phyloP scores from a whole-genome alignment of 129 eudicot genomes.

The Ambrosia artemisiifolia region DNA sequence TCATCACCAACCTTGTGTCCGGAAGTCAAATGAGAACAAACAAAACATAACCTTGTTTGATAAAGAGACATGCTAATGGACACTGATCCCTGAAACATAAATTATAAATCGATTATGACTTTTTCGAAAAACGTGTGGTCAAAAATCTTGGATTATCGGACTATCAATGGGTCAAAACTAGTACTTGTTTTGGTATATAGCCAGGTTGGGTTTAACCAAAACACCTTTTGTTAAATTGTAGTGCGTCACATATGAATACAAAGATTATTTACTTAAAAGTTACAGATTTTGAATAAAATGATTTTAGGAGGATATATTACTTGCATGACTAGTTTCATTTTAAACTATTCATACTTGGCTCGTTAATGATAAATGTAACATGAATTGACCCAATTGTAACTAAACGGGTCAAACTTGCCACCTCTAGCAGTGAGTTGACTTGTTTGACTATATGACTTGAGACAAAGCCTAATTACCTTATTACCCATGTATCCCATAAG shows the following conservation, averaged over 20 bases:
- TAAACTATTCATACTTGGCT: no score
- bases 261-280: background rate
- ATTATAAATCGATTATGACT: background rate
- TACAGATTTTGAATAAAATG: background rate
- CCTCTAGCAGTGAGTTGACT: background rate
- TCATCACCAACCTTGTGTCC: slow-evolving; percentile 84
- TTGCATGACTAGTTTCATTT: background rate
- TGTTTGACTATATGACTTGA: background rate
- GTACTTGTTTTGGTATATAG: background rate
- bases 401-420: background rate
- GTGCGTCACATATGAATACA: background rate
- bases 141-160: background rate
- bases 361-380: background rate
- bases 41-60: slow-evolving; percentile 86
- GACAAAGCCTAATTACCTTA: slow-evolving; percentile 52
- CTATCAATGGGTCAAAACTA: background rate
- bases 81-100: slow-evolving; percentile 73
- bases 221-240: background rate
- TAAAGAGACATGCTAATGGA: slow-evolving; percentile 93
- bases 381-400: background rate
- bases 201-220: background rate
- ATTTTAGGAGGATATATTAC: background rate
- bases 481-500: slow-evolving; percentile 99
- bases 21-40: slow-evolving; percentile 92
- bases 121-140: background rate